Conservation (phyloP, 1,284 basidiomycete species). For the Trichosporon coremiiforme region DNA sequence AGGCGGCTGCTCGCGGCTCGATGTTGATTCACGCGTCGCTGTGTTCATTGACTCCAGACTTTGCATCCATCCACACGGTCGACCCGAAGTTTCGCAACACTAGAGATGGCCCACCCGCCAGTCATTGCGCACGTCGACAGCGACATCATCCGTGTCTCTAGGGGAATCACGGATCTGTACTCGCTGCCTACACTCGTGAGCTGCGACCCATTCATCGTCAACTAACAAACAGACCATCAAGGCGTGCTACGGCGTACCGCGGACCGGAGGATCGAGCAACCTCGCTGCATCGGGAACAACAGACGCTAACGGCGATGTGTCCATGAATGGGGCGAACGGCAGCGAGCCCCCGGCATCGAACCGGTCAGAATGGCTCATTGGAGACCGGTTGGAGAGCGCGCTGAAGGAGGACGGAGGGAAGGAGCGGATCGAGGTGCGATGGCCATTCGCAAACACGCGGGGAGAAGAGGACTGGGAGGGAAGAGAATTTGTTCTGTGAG, state of each 20-base stretch:
- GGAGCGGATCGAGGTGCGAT: conserved; percentile 72
- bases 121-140: conserved; percentile 48
- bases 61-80: conserved; percentile 16
- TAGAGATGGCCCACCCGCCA: conserved; percentile 30
- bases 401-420: conserved; percentile 61
- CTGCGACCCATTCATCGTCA: not conserved
- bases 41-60: not conserved
- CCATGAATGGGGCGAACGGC: conserved; percentile 18
- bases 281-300: conserved; percentile 19
- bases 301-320: conserved; percentile 33
- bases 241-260: conserved; percentile 46
- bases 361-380: conserved; percentile 80
- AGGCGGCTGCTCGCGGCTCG: conserved; percentile 10
- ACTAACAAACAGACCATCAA: conserved; percentile 33
- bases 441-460: conserved; percentile 79
- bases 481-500: conserved; percentile 86
- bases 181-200: conserved; percentile 43
- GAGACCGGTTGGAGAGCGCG: conserved; percentile 76
- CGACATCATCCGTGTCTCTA: conserved; percentile 41
- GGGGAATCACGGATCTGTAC: conserved; percentile 47
- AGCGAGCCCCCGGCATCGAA: conserved; percentile 16
- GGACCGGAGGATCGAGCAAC: conserved; percentile 19
- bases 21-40: conserved; percentile 15
- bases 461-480: conserved; percentile 73
- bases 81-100: conserved; percentile 3